Evolutionary conservation across 2,329 filamentous ascomycete species (phyloP), one percentile per base, ranked within the genome.

Genomic region (Didymella exigua): DNA sequence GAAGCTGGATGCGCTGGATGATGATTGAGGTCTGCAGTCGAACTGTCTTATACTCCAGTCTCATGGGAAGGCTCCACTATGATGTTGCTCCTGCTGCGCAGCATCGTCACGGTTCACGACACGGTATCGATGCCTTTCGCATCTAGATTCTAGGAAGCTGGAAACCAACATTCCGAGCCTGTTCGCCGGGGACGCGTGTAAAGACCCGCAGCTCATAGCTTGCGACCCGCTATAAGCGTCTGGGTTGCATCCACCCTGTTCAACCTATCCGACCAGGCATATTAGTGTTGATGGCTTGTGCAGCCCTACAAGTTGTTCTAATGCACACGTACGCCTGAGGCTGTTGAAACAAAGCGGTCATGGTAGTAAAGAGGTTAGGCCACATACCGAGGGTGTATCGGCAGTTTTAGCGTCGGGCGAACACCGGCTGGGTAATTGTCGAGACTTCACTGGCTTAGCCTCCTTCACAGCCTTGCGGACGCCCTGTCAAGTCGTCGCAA

Each of bases 311-410:
- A 37, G 38, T 31, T 40, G 33, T 24, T 52, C 40, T 27, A 27
- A 45, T 30, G 50, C 50, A 26, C 55, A 56, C 58, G 58, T 60
- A 54, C 51, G 33, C 48, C 43, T 52, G 44, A 50, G 51, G 51
- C 41, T 43, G 54, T 52, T 58, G 55, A 60, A 60, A 58, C 58
- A 49, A 47, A 46, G 41, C 46, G 46, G 31, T n/a, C 23, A 19
- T 41, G 26, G 44, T 24, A 30, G 44, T 24, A 46, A 24, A 37
- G 33, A 49, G 33, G 24, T 21, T 30, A 42, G 26, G 43, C 26
- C 43, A 40, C 40, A 41, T 47, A 18, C 56, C 40, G 48, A 45
- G 18, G 9, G 24, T 21, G 30, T 51, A n/a, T n/a, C n/a, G n/a
- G n/a, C n/a, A 4, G 7, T 30, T 48, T 26, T 54, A 48, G 51